These are phyloP conservation scores for Komagataella kurtzmanii DNA, from an alignment of 805 yeast species.

Conservation along the genomic window DNA sequence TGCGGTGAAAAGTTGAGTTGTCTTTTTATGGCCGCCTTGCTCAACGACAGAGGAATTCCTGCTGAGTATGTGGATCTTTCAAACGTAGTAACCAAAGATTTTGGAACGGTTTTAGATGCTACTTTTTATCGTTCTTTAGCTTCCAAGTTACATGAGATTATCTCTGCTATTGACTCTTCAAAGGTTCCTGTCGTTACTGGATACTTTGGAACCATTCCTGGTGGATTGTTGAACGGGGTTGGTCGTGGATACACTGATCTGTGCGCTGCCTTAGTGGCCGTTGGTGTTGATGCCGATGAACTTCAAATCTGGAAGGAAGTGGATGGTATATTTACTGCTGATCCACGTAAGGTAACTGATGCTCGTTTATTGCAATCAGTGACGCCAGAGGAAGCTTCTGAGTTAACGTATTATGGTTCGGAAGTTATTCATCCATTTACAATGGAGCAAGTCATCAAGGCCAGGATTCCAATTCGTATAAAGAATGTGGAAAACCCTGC, in stretches of 20 bases:
- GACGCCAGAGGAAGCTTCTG: conserved; percentile 98
- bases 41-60: conserved; percentile 70
- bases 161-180: conserved; percentile 17
- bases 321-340: conserved; percentile 97
- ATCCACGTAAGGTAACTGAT: conserved; percentile 86
- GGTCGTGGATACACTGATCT: conserved; percentile 97
- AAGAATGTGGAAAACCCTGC: conserved; percentile 89
- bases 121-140: conserved; percentile 47
- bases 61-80: conserved; percentile 75
- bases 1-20: conserved; percentile 92
- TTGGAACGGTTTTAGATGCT: conserved; percentile 51
- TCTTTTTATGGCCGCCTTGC: conserved; percentile 72
- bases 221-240: conserved; percentile 83
- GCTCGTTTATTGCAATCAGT: conserved; percentile 80
- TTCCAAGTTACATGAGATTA: conserved; percentile 32
- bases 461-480: conserved; percentile 91
- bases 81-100: conserved; percentile 50
- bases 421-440: conserved; percentile 99
- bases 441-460: conserved; percentile 96
- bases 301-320: conserved; percentile 98
- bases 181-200: conserved; percentile 89
- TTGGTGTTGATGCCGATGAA: conserved; percentile 85
- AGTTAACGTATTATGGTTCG: conserved; percentile 91
- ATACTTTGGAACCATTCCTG: conserved; percentile 91
- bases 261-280: conserved; percentile 95